Conservation (phyloP, 2,329 filamentous ascomycete species). For the Diaporthe ilicicola region DNA sequence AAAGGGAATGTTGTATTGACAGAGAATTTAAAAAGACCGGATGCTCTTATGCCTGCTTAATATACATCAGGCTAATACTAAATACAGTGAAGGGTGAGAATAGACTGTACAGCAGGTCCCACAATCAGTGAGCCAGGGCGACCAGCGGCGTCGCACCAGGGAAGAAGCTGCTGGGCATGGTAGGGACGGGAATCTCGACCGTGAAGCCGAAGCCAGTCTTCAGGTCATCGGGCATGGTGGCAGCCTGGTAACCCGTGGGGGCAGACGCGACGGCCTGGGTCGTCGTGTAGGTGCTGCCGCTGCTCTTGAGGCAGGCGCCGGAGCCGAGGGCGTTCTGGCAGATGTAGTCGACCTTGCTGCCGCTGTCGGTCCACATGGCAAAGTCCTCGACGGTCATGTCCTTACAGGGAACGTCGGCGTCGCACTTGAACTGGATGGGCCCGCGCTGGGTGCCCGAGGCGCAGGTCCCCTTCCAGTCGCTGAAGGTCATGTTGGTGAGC, state of each 20-base stretch:
- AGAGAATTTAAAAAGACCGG: background rate
- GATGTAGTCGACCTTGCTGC: constrained; percentile 39
- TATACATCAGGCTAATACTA: background rate
- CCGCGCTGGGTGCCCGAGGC: constrained; percentile 58
- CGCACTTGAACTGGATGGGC: constrained; percentile 62
- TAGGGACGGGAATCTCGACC: constrained; percentile 26
- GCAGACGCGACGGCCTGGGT: constrained; percentile 31
- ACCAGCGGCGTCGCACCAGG: constrained; percentile 29
- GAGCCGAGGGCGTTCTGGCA: constrained; percentile 36
- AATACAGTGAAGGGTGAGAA: background rate
- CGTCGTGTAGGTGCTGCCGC: constrained; percentile 30
- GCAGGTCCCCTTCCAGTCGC: constrained; percentile 64
- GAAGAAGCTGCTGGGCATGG: constrained; percentile 29
- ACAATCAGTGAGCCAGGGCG: constrained; percentile 4
- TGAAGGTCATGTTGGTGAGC: constrained; percentile 61
- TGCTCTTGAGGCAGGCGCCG: constrained; percentile 33
- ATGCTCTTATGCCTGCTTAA: background rate
- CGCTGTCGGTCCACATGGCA: constrained; percentile 60
- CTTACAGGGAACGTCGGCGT: constrained; percentile 59
- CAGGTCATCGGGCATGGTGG: constrained; percentile 30
- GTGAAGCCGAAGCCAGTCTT: constrained; percentile 26
- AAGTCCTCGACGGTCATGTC: constrained; percentile 60
- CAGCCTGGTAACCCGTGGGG: constrained; percentile 13
- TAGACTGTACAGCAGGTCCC: no score
- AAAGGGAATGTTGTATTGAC: background rate